phyloP scores from a whole-genome alignment of 2,329 filamentous ascomycete species.

The Sclerotinia nivalis region DNA sequence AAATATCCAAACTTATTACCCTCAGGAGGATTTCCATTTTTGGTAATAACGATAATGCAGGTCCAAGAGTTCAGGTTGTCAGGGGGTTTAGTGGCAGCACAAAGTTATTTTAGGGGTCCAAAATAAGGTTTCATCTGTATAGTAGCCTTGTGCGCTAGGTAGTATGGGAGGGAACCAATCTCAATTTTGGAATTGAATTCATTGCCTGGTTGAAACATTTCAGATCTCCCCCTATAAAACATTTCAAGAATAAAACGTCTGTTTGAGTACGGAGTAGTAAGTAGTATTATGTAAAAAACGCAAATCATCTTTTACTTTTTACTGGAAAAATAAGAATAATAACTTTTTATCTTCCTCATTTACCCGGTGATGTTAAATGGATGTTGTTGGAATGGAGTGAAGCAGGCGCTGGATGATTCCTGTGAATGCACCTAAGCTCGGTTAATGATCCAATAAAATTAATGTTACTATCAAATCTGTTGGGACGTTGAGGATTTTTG shows the following conservation, averaged over 20 bases:
- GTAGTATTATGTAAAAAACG: not conserved
- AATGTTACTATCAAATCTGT: not conserved
- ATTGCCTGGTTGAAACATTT: not conserved
- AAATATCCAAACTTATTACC: not conserved
- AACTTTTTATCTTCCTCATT: not conserved
- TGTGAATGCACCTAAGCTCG: not conserved
- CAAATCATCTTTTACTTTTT: not conserved
- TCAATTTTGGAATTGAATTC: not conserved
- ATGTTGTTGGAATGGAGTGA: not conserved
- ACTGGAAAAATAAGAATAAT: not conserved
- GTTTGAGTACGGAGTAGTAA: too few species aligned
- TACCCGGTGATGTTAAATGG: not conserved
- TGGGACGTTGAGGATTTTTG: constrained; percentile 15
- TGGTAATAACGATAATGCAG: constrained; percentile 7
- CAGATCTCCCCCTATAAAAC: not conserved
- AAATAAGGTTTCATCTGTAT: not conserved
- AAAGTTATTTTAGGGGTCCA: not conserved
- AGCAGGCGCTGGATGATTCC: not conserved
- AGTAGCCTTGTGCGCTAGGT: not conserved
- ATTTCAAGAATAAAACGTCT: not conserved
- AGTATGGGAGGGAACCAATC: not conserved
- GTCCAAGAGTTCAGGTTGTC: not conserved
- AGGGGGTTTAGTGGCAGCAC: not conserved
- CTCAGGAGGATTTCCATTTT: not conserved
- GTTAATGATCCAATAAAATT: not conserved